phyloP scores from a whole-genome alignment of 2,329 filamentous ascomycete genomes.

The Trichocomaceae sp. region DNA sequence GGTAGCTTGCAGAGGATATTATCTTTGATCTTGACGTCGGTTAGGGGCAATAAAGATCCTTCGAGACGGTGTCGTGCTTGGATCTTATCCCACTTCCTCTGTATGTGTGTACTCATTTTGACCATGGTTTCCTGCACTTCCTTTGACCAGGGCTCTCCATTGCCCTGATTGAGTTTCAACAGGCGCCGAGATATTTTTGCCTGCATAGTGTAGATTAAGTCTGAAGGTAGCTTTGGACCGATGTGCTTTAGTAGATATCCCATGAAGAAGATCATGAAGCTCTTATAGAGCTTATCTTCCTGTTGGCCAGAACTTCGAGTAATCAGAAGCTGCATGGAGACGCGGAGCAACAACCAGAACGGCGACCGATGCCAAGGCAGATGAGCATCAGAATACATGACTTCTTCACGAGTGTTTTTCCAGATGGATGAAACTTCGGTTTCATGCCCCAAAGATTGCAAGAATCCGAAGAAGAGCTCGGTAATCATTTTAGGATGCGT shows the following conservation, averaged over 20 bases:
- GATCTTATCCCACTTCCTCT: not conserved
- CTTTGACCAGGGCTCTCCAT: conserved; percentile 11
- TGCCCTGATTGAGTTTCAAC: conserved; percentile 32
- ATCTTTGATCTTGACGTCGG: not conserved
- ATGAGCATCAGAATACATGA: conserved; percentile 35
- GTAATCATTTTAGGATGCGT: conserved; percentile 47
- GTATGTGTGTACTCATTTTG: not conserved
- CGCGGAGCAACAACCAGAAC: conserved; percentile 51
- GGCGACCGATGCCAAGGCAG: conserved; percentile 49
- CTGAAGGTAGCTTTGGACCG: conserved; percentile 18
- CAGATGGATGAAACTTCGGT: conserved; percentile 28
- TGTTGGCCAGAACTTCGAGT: not conserved
- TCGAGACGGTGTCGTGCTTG: not conserved
- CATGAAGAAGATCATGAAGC: conserved; percentile 46
- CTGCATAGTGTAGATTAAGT: conserved; percentile 33
- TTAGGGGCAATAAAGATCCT: too few species aligned
- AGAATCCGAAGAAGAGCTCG: conserved; percentile 43
- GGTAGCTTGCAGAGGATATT: conserved; percentile 2
- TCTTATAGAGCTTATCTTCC: conserved; percentile 40
- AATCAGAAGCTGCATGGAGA: conserved; percentile 40
- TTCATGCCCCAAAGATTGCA: conserved; percentile 35
- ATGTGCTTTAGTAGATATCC: conserved; percentile 27
- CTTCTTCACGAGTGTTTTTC: conserved; percentile 52
- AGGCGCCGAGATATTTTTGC: conserved; percentile 42
- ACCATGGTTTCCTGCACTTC: not conserved